A percentile compares a stretch with the other conserved stretches of the same genome.
Evolutionary conservation across 1,284 basidiomycete species (phyloP).

Genomic region (Boletus chippewaensis): DNA sequence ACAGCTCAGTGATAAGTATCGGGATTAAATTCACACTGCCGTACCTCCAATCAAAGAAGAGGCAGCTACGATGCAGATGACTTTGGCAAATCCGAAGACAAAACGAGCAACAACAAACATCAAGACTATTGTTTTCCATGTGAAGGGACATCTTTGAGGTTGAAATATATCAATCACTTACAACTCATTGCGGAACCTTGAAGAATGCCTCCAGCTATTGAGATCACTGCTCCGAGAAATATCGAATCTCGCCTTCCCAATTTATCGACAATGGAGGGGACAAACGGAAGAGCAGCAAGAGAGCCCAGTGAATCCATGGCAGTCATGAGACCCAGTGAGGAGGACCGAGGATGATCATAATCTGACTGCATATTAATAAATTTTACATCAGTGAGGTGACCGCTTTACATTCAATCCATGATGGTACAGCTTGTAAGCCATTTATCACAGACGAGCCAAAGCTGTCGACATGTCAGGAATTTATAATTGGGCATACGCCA

Average conservation of each 20-base stretch:
- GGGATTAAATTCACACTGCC: background rate
- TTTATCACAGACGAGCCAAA: background rate
- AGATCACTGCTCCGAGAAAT: background rate
- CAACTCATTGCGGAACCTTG: background rate
- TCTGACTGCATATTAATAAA: constrained; percentile 2
- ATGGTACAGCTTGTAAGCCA: background rate
- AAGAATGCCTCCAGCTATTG: background rate
- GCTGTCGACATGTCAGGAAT: background rate
- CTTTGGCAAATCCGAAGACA: constrained; percentile 5
- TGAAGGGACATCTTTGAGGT: background rate
- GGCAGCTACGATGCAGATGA: constrained; percentile 7
- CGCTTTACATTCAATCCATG: background rate
- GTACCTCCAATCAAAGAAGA: constrained; percentile 20
- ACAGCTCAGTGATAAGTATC: background rate
- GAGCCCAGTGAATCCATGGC: constrained; percentile 1
- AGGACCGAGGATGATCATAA: constrained; percentile 18
- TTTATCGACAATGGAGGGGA: constrained; percentile 11
- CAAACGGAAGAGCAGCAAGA: background rate
- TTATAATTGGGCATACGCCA: too few relatives aligned
- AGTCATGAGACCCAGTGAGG: constrained; percentile 15
- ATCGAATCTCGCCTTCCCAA: constrained; percentile 12
- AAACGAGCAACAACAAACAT: constrained; percentile 10
- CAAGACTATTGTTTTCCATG: constrained; percentile 1
- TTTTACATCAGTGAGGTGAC: background rate
- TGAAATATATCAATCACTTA: background rate